Base-by-base conservation (phyloP, 495 filamentous ascomycete genomes). In the Bacidia rubella region DNA sequence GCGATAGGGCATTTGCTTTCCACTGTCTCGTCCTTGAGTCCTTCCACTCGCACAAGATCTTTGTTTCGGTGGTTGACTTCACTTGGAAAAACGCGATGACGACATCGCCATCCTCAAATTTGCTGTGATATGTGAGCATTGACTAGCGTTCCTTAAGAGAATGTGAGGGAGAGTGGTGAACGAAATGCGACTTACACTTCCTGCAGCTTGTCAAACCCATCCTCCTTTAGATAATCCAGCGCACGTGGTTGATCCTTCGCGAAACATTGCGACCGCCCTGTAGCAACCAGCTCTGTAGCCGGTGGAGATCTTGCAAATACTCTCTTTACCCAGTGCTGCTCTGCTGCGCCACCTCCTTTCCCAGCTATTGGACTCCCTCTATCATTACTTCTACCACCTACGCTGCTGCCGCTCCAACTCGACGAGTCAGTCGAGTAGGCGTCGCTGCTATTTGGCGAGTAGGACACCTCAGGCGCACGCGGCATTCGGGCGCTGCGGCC, bases 1-100 rank as follows among this genome's bases (percentile, higher is more conserved):
- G 74, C 57, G 24, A 74, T 75, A 27, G 80, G 61, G 11, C 73
- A 68, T 41, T 77, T 56, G 59, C 71, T 76, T 56, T 60, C 46
- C 74, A 62, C 53, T 65, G 62, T 22, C 59, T 48, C 42, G 65
- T 57, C n/a, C 49, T 54, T 17, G 62, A 55, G 21, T 69, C 70
- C 19, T 68, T 64, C 2, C 68, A 62, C 29, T 73, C 73, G 62
- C 75, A 75, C 11, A 82, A 65, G 20, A 86, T 79, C 40, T 81
- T 72, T 12, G 74, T 71, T 25, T 78, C 73, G 49, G 74, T 57
- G 49, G 81, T 80, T 1, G 57, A 53, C 19, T 73, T 65, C 23
- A 79, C 68, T 39, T 75, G 63, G 55, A 77, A 83, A 26, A 84
- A 70, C 26, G 68, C 68, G 39, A 82, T 71, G 11, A 62, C 69